Evolutionary conservation across 148 eudicot species (phyloP).

Genomic region (Cornus florida): DNA sequence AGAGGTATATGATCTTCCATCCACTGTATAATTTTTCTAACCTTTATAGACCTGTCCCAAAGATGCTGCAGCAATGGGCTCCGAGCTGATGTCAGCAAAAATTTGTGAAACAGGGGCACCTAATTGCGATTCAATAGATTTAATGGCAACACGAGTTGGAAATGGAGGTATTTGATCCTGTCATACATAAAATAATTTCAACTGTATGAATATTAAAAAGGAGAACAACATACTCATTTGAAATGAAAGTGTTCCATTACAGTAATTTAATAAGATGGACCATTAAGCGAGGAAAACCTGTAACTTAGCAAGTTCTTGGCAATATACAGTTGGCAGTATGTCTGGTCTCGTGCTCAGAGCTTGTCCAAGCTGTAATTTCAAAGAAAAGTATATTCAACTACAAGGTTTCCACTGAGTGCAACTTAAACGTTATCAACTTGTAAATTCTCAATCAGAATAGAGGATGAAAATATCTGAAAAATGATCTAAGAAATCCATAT

Average conservation of each 20-base stretch:
- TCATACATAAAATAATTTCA: conserved; percentile 6
- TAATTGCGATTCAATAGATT: conserved; percentile 84
- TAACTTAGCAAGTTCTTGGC: conserved; percentile 89
- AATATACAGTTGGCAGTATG: conserved; percentile 78
- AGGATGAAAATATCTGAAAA: background rate
- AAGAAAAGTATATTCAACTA: conserved; percentile 10
- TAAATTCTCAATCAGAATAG: background rate
- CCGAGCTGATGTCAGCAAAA: conserved; percentile 87
- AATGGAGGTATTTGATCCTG: conserved; percentile 99
- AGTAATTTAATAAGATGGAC: background rate
- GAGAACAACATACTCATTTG: background rate
- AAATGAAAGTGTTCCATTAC: background rate
- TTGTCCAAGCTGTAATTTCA: conserved; percentile 80
- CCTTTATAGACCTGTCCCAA: conserved; percentile 99
- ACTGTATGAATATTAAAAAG: conserved; percentile 4
- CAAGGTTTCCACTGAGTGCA: background rate
- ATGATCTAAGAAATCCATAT: background rate
- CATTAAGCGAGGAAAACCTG: conserved; percentile 50
- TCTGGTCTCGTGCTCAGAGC: conserved; percentile 98
- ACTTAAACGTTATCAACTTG: background rate
- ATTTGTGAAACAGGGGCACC: conserved; percentile 76
- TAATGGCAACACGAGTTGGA: conserved; percentile 73
- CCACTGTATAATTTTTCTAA: conserved; percentile 27
- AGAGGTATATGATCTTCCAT: background rate
- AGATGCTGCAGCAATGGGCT: conserved; percentile 98